Percentiles rank a stretch among this genome's conserved stretches.
These are phyloP conservation scores for Geotrichum cucujoidarum DNA, from an alignment of 1,139 yeast genomes.

Conservation along the genomic window DNA sequence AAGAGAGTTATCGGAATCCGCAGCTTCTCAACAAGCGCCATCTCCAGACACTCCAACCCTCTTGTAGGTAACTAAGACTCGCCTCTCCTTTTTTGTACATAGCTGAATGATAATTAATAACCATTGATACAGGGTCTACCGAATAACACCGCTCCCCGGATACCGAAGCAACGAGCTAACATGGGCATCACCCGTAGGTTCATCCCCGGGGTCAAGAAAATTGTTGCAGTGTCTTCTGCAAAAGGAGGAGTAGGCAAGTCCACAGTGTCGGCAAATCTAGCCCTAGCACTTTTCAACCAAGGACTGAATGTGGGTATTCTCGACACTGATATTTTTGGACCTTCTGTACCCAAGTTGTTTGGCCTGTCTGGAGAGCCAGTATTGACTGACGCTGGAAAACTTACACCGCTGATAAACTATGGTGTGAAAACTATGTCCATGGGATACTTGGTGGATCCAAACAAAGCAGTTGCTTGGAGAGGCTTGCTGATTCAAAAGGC, in stretches of 20 bases:
- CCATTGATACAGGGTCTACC: conserved; percentile 48
- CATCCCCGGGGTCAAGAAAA: conserved; percentile 57
- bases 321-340: conserved; percentile 83
- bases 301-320: conserved; percentile 64
- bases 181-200: conserved; percentile 52
- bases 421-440: conserved; percentile 85
- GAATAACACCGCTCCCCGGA: conserved; percentile 26
- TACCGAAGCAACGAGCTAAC: conserved; percentile 21
- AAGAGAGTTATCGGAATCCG: conserved; percentile 27
- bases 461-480: conserved; percentile 83
- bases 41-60: conserved; percentile 47
- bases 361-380: conserved; percentile 52
- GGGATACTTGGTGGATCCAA: conserved; percentile 65
- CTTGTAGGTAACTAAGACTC: conserved; percentile 40
- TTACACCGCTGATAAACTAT: conserved; percentile 67
- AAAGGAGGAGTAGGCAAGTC: conserved; percentile 74
- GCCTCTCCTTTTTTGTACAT: conserved; percentile 7
- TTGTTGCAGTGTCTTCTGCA: conserved; percentile 70
- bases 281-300: conserved; percentile 51
- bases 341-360: conserved; percentile 69
- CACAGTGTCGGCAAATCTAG: conserved; percentile 55
- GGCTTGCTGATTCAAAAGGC: conserved; percentile 88
- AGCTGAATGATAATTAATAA: conserved; percentile 9
- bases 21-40: conserved; percentile 23
- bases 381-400: conserved; percentile 37